Base-by-base conservation (phyloP, 176 grass and related monocot species). In the Eragrostis curvula region DNA sequence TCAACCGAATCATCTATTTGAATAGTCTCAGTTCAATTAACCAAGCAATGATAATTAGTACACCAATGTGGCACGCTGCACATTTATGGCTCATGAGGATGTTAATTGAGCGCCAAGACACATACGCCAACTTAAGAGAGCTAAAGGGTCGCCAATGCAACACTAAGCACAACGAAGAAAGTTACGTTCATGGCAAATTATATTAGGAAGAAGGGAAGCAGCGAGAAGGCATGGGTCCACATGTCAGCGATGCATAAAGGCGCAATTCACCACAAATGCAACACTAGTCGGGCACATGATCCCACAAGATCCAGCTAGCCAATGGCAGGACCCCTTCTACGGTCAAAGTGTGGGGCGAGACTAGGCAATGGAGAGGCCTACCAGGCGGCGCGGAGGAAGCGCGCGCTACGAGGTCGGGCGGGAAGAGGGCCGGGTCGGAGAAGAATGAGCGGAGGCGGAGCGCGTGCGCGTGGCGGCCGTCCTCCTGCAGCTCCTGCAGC, bases 401-500 rank as follows among this genome's bases (percentile, higher is more conserved):
- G 62, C 90, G 86, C 27, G 79, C 59, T 30, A 98, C 68, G 46
- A 92, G 88, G 70, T 98, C 92, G 18, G 92, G 92, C 46, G 90
- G 92, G 67, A 98, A 98, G 36, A 81, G 78, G 8, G 72, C 65
- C 17, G 88, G 70, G 36, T 98, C 92, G 5, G 90, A 87, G 88
- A 98, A 98, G 92, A 91, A 95, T 47, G 88, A 65, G 24, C 85
- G 92, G 59, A 98, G 92, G 78, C 95, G 92, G 80, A 98, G 93
- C 65, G 90, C 92, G 45, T 95, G 95, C 16, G 93, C 95, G 14
- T 91, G 86, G 70, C 92, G 95, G 18, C 92, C 90, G 70, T 98
- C 95, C 83, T 98, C 95, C 32, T 93, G 83, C 49, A 98, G 83
- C 71, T 98, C 95, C 73, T 98, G 95, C 71, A 98, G 74, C 73